A percentile compares a stretch with the other conserved stretches of the same genome.
Conservation (phyloP, 139 green algal species). For the Bryopsis sp. region DNA sequence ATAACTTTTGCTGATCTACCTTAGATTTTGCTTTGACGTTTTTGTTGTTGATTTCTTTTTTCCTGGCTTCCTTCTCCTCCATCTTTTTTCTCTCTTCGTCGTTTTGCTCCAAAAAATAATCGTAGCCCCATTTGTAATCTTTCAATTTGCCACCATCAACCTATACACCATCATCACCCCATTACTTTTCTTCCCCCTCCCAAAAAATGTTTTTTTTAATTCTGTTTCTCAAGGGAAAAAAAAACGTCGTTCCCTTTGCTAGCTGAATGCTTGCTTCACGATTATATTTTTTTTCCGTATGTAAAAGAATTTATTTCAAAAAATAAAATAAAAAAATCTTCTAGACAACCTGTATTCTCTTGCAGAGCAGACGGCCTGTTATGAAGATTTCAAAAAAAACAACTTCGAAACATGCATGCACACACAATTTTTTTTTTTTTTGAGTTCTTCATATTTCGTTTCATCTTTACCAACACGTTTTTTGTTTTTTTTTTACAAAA, state of each 20-base stretch:
- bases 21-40: constrained; percentile 86
- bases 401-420: no score
- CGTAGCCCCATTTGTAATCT: constrained; percentile 89
- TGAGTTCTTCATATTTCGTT: no score
- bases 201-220: no score
- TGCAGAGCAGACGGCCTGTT: constrained; percentile 9
- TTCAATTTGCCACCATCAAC: constrained; percentile 61
- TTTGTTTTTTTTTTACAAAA: no score
- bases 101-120: constrained; percentile 87
- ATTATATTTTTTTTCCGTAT: no score
- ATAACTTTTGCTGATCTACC: constrained; percentile 4
- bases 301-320: not conserved
- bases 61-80: constrained; percentile 57
- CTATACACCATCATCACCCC: no score
- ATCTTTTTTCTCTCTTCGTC: constrained; percentile 53
- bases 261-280: not conserved
- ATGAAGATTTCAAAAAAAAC: no score
- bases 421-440: no score
- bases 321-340: not conserved
- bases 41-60: constrained; percentile 56
- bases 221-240: not conserved
- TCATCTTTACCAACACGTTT: no score
- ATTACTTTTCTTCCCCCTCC: no score
- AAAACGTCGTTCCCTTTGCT: not conserved
- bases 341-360: constrained; percentile 17